These are phyloP conservation scores for Didymella sp. DNA, from an alignment of 2,329 filamentous ascomycete genomes.

Conservation along the genomic window DNA sequence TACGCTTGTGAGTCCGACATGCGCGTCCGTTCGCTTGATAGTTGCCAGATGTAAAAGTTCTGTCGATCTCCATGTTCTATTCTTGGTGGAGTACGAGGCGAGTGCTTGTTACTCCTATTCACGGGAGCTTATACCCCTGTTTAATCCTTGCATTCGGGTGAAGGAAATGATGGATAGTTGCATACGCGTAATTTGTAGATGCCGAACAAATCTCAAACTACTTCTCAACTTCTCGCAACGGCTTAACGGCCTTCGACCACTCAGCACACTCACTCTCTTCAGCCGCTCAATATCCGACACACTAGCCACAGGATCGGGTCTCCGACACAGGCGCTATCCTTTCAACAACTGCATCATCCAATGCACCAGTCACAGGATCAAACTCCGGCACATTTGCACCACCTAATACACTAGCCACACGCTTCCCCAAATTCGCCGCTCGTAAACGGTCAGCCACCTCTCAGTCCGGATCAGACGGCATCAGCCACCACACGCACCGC, in stretches of 20 bases:
- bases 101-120: neutral
- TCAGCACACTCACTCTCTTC: neutral
- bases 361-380: slow-evolving; percentile 1
- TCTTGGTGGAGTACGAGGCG: neutral
- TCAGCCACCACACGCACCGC: neutral
- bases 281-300: neutral
- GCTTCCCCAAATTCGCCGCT: neutral
- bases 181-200: neutral
- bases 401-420: neutral
- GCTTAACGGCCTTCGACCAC: neutral
- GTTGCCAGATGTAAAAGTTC: neutral
- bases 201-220: neutral
- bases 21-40: too few relatives aligned
- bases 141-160: neutral
- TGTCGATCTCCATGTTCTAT: neutral
- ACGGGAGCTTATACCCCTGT: slow-evolving; percentile 20
- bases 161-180: neutral
- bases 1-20: neutral
- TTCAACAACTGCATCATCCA: too few relatives aligned
- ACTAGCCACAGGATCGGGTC: slow-evolving; percentile 13
- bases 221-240: neutral
- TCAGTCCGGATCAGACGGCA: neutral
- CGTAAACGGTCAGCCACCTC: neutral
- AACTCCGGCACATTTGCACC: neutral
- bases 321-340: neutral